A percentile compares a stretch with the other conserved stretches of the same genome.
phyloP scores from a whole-genome alignment of 768 basidiomycete species.

The Boletus bicolor region DNA sequence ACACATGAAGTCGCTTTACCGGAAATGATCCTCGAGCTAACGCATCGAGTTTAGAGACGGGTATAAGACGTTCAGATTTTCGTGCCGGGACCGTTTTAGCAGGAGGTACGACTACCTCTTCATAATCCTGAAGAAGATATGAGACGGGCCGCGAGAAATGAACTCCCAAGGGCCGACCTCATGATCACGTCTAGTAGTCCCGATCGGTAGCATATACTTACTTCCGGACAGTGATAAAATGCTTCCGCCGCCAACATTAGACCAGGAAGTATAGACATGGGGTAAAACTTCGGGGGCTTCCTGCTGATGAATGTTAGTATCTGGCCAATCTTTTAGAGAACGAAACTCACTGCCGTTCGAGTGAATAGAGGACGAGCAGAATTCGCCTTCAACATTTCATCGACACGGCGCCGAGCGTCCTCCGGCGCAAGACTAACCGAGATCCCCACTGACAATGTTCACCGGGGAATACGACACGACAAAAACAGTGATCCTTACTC shows the following conservation, averaged over 20 bases:
- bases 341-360: conserved; percentile 45
- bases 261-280: conserved; percentile 80
- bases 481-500: conserved; percentile 5
- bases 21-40: conserved; percentile 82
- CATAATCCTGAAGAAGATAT: conserved; percentile 58
- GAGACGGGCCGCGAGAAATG: conserved; percentile 1
- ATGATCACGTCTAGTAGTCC: conserved; percentile 62
- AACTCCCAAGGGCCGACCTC: conserved; percentile 48
- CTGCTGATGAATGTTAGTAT: conserved; percentile 37
- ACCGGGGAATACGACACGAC: neutral
- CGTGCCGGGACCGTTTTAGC: conserved; percentile 73
- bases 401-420: conserved; percentile 60
- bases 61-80: conserved; percentile 64
- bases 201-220: conserved; percentile 79
- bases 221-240: conserved; percentile 66
- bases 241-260: conserved; percentile 55
- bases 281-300: conserved; percentile 65
- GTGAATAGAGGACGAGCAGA: conserved; percentile 65
- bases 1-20: conserved; percentile 40
- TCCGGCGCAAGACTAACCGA: conserved; percentile 37
- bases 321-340: neutral
- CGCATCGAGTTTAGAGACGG: conserved; percentile 69
- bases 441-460: neutral
- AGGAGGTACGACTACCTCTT: conserved; percentile 90
- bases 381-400: conserved; percentile 56